Base-by-base conservation (phyloP, 129 eudicot genomes). In the Artemisia tridentata region DNA sequence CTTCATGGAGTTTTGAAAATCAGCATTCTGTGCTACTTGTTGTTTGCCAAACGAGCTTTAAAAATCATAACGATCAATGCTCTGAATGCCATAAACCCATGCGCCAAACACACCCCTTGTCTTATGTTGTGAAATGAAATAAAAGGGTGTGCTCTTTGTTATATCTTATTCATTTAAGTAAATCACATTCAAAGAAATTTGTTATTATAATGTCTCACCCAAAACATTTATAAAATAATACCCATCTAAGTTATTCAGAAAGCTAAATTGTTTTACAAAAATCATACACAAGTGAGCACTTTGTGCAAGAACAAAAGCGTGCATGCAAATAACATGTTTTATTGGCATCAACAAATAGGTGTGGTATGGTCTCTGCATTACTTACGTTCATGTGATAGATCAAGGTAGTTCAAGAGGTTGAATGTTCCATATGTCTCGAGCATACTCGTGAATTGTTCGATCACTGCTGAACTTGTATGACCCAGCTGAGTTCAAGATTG, bases 381-480 rank as follows among this genome's bases (percentile, higher is more conserved):
- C 17, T 17, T 25, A 43, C 18, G 50, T 54, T 73, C n/a, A 54
- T 23, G 52, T 25, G 46, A 5, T 48, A 46, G 31, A 49, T 80
- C 79, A 92, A 6, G 83, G 80, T 63, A 89, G 66, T 49, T 81
- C 74, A 7, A 87, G 79, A 58, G 96, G 90, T 51, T 89, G 34
- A 68, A 92, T 89, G 74, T 81, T 79, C 98, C 98, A 92, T 77
- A 92, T 89, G 58, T 92, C 95, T 71, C 82, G 88, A 69, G 98
- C 96, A 69, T 92, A 92, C 77, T 92, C 95, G 49, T 85, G 96
- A 65, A 92, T 88, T 18, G 98, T 89, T 78, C 96, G 78, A 66
- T 92, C 96, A 73, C 98, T 89, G 84, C 98, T 92, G 85, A 92
- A 92, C 84, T 92, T 92, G 90, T 72, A 85, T 11, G 98, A 92